A percentile compares a stretch with the other conserved stretches of the same genome.
Conservation (phyloP, 768 basidiomycete genomes). For the Gelatoporia subvermispora region DNA sequence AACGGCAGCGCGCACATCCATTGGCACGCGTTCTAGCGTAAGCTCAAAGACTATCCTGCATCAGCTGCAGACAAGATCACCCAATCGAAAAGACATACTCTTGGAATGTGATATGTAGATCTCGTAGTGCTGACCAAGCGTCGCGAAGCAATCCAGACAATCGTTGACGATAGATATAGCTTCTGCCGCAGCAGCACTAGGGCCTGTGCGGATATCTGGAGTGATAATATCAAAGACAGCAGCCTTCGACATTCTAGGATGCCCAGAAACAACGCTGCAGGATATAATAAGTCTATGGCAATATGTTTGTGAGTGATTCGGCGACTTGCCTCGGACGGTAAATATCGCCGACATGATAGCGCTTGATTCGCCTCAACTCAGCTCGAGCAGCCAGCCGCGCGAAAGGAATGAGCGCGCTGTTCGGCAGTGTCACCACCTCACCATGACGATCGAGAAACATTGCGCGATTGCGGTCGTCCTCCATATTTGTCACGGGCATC, state of each 20-base stretch:
- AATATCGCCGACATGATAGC: constrained; percentile 73
- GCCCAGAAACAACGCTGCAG: constrained; percentile 58
- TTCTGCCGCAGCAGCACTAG: constrained; percentile 70
- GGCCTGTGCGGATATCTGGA: constrained; percentile 58
- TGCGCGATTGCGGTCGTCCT: constrained; percentile 55
- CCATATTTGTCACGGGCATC: constrained; percentile 61
- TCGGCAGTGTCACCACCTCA: constrained; percentile 68
- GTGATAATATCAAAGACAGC: constrained; percentile 85
- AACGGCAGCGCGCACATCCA: constrained; percentile 48
- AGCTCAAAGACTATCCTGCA: constrained; percentile 57
- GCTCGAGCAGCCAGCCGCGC: constrained; percentile 77
- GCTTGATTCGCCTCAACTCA: constrained; percentile 67
- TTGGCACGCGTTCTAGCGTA: constrained; percentile 56
- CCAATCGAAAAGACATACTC: constrained; percentile 41
- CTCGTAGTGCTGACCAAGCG: constrained; percentile 60
- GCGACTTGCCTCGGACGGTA: constrained; percentile 58
- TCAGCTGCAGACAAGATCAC: constrained; percentile 8
- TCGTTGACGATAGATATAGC: constrained; percentile 63
- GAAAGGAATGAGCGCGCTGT: constrained; percentile 69
- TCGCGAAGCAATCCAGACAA: constrained; percentile 69
- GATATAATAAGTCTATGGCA: not conserved
- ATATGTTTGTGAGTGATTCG: no score
- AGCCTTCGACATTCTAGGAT: constrained; percentile 67
- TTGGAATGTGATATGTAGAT: constrained; percentile 76
- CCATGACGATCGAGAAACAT: constrained; percentile 78